Conservation (phyloP, 2,329 filamentous ascomycete genomes). For the Neoscytalidium dimidiatum region DNA sequence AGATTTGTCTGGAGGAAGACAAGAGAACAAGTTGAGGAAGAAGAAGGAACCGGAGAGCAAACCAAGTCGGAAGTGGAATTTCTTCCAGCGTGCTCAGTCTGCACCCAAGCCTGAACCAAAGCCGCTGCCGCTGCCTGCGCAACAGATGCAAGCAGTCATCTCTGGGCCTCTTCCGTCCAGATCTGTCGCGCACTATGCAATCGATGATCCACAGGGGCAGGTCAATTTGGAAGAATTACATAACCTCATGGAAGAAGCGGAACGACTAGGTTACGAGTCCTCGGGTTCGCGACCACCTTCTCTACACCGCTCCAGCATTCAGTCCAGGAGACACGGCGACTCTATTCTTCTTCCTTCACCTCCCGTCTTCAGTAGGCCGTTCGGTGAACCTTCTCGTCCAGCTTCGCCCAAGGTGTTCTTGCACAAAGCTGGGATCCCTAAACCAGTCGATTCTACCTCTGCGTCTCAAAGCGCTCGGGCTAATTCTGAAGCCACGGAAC, state of each 20-base stretch:
- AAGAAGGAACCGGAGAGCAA: constrained; percentile 31
- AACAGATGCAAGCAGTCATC: constrained; percentile 32
- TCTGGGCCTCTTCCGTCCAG: constrained; percentile 32
- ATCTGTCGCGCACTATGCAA: constrained; percentile 59
- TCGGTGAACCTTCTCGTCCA: constrained; percentile 29
- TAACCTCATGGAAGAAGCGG: constrained; percentile 47
- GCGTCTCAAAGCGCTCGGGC: not conserved
- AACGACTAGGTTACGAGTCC: constrained; percentile 24
- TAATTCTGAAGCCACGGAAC: not conserved
- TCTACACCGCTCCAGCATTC: not conserved
- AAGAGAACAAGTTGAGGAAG: constrained; percentile 24
- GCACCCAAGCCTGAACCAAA: constrained; percentile 35
- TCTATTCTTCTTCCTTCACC: constrained; percentile 39
- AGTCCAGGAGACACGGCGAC: constrained; percentile 22
- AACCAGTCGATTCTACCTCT: not conserved
- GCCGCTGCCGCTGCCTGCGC: constrained; percentile 34
- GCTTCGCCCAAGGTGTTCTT: constrained; percentile 38
- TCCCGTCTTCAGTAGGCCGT: constrained; percentile 33
- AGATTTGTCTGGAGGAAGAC: not conserved
- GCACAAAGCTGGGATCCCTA: not conserved
- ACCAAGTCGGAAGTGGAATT: constrained; percentile 56
- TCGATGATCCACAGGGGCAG: constrained; percentile 52
- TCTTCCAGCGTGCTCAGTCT: constrained; percentile 56
- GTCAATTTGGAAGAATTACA: constrained; percentile 49
- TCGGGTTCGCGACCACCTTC: constrained; percentile 14